phyloP scores from a whole-genome alignment of 2,329 filamentous ascomycete genomes.

The Talaromyces pinophilus region DNA sequence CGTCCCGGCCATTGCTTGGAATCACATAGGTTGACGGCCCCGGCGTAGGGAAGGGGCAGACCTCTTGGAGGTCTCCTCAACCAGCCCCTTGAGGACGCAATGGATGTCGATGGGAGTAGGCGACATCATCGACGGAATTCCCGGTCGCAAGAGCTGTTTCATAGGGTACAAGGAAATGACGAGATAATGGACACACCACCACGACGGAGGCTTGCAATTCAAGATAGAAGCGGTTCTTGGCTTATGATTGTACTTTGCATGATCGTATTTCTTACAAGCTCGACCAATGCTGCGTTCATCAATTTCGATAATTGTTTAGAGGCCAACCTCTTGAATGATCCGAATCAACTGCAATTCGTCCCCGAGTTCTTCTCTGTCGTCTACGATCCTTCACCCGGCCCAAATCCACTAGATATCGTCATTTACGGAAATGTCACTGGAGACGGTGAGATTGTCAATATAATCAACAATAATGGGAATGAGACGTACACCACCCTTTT shows the following conservation, averaged over 20 bases:
- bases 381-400: constrained; percentile 64
- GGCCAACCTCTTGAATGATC: constrained; percentile 57
- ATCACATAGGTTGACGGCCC: constrained; percentile 38
- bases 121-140: constrained; percentile 18
- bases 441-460: constrained; percentile 74
- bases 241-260: constrained; percentile 4
- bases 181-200: constrained; percentile 12
- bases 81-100: constrained; percentile 33
- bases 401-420: constrained; percentile 70
- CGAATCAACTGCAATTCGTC: constrained; percentile 73
- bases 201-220: neutral
- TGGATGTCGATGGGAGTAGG: constrained; percentile 34
- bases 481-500: constrained; percentile 67
- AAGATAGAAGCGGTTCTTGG: neutral
- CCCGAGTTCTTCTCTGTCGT: constrained; percentile 72
- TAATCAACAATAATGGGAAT: constrained; percentile 59
- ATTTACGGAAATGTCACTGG: constrained; percentile 92
- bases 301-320: constrained; percentile 81
- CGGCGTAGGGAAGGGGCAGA: constrained; percentile 41
- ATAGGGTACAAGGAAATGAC: constrained; percentile 7
- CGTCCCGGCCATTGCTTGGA: neutral
- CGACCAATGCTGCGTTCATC: constrained; percentile 65
- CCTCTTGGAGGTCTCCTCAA: constrained; percentile 45
- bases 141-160: constrained; percentile 19
- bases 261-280: constrained; percentile 26